Percentiles rank a stretch among this genome's conserved stretches.
phyloP scores from a whole-genome alignment of 2,329 filamentous ascomycete species.

The Paraphaeosphaeria minitans region DNA sequence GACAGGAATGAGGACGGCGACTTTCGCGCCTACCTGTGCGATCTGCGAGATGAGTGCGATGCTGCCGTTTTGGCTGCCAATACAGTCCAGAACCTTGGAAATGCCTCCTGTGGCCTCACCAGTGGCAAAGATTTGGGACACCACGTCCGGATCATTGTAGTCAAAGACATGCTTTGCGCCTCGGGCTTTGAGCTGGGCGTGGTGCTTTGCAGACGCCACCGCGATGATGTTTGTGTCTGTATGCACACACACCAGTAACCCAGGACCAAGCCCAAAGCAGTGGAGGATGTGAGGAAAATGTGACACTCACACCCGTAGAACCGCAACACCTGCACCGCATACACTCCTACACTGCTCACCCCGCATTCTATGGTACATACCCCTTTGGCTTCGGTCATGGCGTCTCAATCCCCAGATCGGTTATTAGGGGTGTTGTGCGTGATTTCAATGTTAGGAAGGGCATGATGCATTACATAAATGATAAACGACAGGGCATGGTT shows the following conservation, averaged over 20 bases:
- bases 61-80: constrained; percentile 38
- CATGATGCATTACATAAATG: no score
- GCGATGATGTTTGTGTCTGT: constrained; percentile 41
- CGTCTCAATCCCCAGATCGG: constrained; percentile 59
- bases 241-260: not conserved
- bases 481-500: no score
- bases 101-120: constrained; percentile 23
- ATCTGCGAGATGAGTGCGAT: constrained; percentile 53
- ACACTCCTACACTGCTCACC: constrained; percentile 51
- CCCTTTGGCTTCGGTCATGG: constrained; percentile 61
- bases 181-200: constrained; percentile 44
- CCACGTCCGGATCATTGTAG: constrained; percentile 43
- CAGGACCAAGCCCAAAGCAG: not conserved
- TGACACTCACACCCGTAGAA: constrained; percentile 40
- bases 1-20: constrained; percentile 66
- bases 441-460: no score
- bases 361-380: constrained; percentile 43
- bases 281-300: not conserved
- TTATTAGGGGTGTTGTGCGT: constrained; percentile 33
- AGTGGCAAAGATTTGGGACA: constrained; percentile 33
- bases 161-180: constrained; percentile 50
- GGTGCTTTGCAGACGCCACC: constrained; percentile 48
- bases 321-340: constrained; percentile 50
- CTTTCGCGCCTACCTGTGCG: constrained; percentile 55
- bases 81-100: constrained; percentile 39